Base-by-base conservation (phyloP, 805 yeast genomes). In the Kazachstania africana region DNA sequence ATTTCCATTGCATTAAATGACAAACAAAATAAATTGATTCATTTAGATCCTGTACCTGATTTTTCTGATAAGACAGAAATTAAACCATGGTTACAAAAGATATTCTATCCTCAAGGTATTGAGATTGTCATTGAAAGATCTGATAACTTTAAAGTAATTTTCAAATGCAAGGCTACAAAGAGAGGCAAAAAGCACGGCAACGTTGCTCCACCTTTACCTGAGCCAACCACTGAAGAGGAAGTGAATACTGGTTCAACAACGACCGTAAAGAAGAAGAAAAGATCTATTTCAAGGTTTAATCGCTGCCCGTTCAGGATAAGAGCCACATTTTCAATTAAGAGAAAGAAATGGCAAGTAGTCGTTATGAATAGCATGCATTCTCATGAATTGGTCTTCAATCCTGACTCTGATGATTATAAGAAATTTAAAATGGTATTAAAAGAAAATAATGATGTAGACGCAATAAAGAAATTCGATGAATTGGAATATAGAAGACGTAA, bases 261-360 rank as follows among this genome's bases (percentile, higher is more conserved):
- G 16, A 4, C 16, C 12, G 9, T 6, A 18, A 28, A 34, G 19
- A 50, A 44, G 37, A 50, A 49, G 34, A 51, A 50, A 33, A 40
- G 60, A 27, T 36, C 47, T 2, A 57, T 52, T 3, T 51, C 59
- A 13, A 44, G 54, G 33, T 55, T 48, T 32, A 57, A 57, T 10
- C 34, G 33, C 15, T 76, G 83, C 45, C 82, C 82, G 2, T 76
- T 76, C 45, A 60, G 78, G 47, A 64, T 76, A 26, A 52, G 84
- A 33, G 82, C 82, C 2, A 74, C 76, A 40, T 73, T 58, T 43
- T 68, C 76, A 1, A 40, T 69, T 8, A 56, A 73, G 37, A 60
- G 68, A 22, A 57, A 62, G 36, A 55, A 59, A 33, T 76, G 84
- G 84, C 59, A 71, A 12, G 57, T 76, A 20, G 78, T 71, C 14